Conservation (phyloP, 2,329 filamentous ascomycete genomes). For the Hypoxylon sp. region DNA sequence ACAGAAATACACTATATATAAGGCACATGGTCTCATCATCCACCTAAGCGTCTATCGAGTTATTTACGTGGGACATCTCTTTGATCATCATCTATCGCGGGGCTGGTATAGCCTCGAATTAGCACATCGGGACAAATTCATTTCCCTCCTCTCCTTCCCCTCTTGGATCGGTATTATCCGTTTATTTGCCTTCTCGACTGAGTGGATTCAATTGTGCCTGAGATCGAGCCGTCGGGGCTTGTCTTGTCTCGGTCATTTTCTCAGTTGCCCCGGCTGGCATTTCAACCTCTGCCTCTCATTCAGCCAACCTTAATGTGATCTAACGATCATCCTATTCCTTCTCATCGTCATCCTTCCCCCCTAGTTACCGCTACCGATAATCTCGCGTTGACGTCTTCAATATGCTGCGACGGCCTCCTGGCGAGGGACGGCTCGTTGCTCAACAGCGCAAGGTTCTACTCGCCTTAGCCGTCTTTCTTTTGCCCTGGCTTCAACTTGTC, state of each 20-base stretch:
- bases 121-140: conserved; percentile 9
- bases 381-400: conserved; percentile 54
- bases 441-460: conserved; percentile 59
- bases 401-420: conserved; percentile 72
- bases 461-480: conserved; percentile 66
- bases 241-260: neutral
- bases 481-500: conserved; percentile 64
- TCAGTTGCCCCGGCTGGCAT: neutral
- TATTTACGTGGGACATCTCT: conserved; percentile 17
- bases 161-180: neutral
- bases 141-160: conserved; percentile 1
- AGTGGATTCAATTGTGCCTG: neutral
- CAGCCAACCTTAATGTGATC: conserved; percentile 38
- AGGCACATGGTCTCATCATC: neutral
- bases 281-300: neutral
- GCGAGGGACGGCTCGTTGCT: conserved; percentile 65
- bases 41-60: neutral
- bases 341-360: neutral
- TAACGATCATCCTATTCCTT: conserved; percentile 5
- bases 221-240: neutral
- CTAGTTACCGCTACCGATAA: conserved; percentile 14
- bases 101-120: conserved; percentile 7
- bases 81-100: neutral
- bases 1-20: neutral
- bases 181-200: conserved; percentile 1